These are phyloP conservation scores for Collybia sp. DNA, from an alignment of 768 basidiomycete genomes.

Conservation along the genomic window DNA sequence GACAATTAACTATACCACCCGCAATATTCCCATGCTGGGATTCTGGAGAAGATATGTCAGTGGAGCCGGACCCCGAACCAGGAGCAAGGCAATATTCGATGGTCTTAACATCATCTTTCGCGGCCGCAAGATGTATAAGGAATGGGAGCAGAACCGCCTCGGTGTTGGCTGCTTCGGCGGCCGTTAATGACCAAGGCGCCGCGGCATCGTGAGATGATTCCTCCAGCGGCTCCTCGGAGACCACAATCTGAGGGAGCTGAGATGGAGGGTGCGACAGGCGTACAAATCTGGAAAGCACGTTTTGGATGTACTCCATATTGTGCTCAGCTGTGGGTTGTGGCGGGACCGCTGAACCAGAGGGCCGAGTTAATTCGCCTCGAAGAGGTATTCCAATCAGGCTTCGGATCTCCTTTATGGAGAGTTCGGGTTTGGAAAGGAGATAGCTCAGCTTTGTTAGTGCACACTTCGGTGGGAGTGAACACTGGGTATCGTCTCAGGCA, in stretches of 20 bases:
- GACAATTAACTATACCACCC: conserved; percentile 69
- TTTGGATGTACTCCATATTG: conserved; percentile 57
- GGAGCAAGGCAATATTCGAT: conserved; percentile 55
- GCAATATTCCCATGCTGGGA: conserved; percentile 36
- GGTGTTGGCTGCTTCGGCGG: conserved; percentile 64
- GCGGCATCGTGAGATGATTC: conserved; percentile 35
- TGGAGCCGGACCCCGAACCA: conserved; percentile 16
- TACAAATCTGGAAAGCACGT: conserved; percentile 63
- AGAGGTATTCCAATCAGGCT: conserved; percentile 72
- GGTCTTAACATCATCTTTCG: conserved; percentile 60
- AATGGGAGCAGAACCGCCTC: conserved; percentile 73
- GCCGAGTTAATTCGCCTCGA: conserved; percentile 81
- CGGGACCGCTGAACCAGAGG: conserved; percentile 36
- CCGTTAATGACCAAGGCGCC: conserved; percentile 78
- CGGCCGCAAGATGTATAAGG: conserved; percentile 75
- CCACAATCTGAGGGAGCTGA: conserved; percentile 26
- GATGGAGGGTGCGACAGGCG: conserved; percentile 47
- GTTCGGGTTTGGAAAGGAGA: conserved; percentile 81
- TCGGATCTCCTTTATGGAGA: conserved; percentile 64
- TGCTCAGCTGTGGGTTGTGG: conserved; percentile 34
- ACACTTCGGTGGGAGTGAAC: conserved; percentile 44
- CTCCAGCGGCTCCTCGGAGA: conserved; percentile 34
- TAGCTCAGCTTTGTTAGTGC: conserved; percentile 89
- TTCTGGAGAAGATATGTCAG: conserved; percentile 16
- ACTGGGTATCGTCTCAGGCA: not conserved